These are phyloP conservation scores for Phoma sp. DNA, from an alignment of 2,329 filamentous ascomycete genomes.

Conservation along the genomic window DNA sequence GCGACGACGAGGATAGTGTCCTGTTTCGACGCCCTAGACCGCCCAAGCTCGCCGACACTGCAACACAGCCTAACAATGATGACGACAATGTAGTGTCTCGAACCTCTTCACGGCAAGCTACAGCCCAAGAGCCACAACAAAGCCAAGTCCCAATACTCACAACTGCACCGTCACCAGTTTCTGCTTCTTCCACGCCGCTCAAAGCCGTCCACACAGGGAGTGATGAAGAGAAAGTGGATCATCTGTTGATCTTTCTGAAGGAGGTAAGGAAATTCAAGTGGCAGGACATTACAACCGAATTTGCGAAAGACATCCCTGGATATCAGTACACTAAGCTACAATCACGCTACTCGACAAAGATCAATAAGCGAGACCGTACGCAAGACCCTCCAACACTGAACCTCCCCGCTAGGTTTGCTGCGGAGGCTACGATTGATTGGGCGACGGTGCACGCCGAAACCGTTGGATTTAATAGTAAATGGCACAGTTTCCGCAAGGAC, in stretches of 20 bases:
- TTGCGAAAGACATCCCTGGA: constrained; percentile 37
- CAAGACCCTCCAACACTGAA: constrained; percentile 29
- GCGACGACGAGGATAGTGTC: too few relatives aligned
- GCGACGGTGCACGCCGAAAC: constrained; percentile 17
- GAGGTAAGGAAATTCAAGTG: constrained; percentile 48
- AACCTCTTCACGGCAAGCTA: too few relatives aligned
- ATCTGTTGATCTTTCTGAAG: constrained; percentile 50
- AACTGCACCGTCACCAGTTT: too few relatives aligned
- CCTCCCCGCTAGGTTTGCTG: constrained; percentile 34
- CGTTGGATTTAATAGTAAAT: not conserved
- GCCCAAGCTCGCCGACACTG: too few relatives aligned
- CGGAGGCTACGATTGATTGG: constrained; percentile 36
- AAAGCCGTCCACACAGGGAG: not conserved
- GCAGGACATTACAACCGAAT: constrained; percentile 42
- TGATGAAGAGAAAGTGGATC: constrained; percentile 28
- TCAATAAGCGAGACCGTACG: constrained; percentile 35
- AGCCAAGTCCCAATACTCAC: too few relatives aligned
- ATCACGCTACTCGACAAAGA: constrained; percentile 33
- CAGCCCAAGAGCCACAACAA: too few relatives aligned
- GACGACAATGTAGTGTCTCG: too few relatives aligned
- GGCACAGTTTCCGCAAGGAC: not conserved
- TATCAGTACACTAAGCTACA: constrained; percentile 36
- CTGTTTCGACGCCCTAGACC: too few relatives aligned
- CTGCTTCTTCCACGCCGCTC: not conserved
- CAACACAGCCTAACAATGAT: too few relatives aligned